Evolutionary conservation across 2,329 filamentous ascomycete genomes (phyloP).

Genomic region (Fusarium sp.): DNA sequence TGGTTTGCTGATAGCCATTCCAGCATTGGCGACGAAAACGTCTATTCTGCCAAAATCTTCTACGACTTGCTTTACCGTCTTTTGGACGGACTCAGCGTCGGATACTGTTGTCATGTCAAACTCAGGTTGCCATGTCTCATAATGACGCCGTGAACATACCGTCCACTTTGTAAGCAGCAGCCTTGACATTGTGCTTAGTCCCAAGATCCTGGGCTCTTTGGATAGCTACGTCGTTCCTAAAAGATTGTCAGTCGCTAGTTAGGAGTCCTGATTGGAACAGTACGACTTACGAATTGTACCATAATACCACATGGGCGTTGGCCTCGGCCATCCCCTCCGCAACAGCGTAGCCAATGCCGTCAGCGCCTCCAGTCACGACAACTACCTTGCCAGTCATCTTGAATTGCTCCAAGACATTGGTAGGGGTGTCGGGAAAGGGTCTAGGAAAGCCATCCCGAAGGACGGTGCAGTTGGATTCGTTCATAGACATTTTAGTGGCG

Average conservation of each 20-base stretch:
- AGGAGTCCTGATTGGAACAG: neutral
- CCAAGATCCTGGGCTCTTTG: neutral
- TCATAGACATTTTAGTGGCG: neutral
- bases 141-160: neutral
- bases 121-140: too few species aligned
- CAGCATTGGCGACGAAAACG: neutral
- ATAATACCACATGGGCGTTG: slow-evolving; percentile 49
- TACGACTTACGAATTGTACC: slow-evolving; percentile 26
- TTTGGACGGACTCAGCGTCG: neutral
- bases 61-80: neutral
- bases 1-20: slow-evolving; percentile 56
- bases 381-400: slow-evolving; percentile 52
- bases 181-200: neutral
- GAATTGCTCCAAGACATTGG: slow-evolving; percentile 49
- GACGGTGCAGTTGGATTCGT: neutral
- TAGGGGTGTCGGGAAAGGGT: slow-evolving; percentile 32
- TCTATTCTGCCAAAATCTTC: neutral
- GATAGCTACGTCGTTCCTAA: neutral
- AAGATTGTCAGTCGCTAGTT: neutral
- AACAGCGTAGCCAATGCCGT: slow-evolving; percentile 56
- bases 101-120: neutral
- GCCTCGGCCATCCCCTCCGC: slow-evolving; percentile 58
- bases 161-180: neutral
- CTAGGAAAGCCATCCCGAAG: slow-evolving; percentile 15
- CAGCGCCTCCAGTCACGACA: slow-evolving; percentile 54